Conservation (phyloP, 805 yeast species). For the Ogataea pini region DNA sequence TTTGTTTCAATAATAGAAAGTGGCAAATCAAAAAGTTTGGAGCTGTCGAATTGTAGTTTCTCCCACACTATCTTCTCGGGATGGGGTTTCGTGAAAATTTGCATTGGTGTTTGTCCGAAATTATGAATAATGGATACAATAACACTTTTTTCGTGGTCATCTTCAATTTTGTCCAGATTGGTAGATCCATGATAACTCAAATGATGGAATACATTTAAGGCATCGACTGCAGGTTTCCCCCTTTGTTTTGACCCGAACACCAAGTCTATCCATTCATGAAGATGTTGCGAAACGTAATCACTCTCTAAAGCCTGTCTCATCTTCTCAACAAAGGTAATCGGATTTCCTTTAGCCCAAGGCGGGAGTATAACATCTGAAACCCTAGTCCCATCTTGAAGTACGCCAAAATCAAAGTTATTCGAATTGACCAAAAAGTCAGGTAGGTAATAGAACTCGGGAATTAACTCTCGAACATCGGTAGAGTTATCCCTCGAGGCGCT, state of each 20-base stretch:
- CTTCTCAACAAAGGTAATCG: constrained; percentile 67
- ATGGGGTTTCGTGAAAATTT: constrained; percentile 70
- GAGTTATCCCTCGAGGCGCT: constrained; percentile 79
- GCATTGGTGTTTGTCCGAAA: constrained; percentile 88
- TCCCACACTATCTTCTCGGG: constrained; percentile 46
- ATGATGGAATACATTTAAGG: constrained; percentile 80
- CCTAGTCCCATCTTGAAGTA: constrained; percentile 56
- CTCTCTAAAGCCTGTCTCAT: constrained; percentile 85
- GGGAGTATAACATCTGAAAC: constrained; percentile 72
- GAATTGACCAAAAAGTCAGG: constrained; percentile 75
- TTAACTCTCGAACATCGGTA: constrained; percentile 84
- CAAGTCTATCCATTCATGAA: constrained; percentile 84
- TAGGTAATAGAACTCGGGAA: constrained; percentile 81
- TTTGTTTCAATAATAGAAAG: constrained; percentile 45
- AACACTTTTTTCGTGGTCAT: constrained; percentile 72
- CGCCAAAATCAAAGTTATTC: constrained; percentile 70
- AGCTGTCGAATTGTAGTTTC: constrained; percentile 37
- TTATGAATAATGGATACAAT: constrained; percentile 84
- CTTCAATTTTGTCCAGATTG: constrained; percentile 69
- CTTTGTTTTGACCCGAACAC: constrained; percentile 79
- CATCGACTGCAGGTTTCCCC: constrained; percentile 65
- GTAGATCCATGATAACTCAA: constrained; percentile 84
- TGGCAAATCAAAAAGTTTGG: constrained; percentile 38
- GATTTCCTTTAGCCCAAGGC: constrained; percentile 81
- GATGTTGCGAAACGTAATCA: constrained; percentile 70